These are phyloP conservation scores for Colletotrichum chrysophilum DNA, from an alignment of 2,329 filamentous ascomycete genomes.

Conservation along the genomic window DNA sequence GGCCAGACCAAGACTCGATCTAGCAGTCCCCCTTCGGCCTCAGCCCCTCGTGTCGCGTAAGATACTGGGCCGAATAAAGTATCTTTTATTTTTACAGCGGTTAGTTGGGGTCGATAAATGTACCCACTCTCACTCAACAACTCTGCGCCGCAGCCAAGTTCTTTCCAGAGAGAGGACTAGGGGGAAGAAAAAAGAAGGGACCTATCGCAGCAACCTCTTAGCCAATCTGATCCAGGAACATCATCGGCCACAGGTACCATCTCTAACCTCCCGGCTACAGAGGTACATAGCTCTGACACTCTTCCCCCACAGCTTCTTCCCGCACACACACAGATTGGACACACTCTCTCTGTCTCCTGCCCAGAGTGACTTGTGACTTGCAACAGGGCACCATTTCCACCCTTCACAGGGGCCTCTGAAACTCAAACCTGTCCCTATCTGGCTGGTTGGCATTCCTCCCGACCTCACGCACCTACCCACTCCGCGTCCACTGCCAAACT, in stretches of 20 bases:
- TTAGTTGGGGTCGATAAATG: neutral
- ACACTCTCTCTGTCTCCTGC: neutral
- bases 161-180: neutral
- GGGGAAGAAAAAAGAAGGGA: neutral
- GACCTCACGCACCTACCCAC: neutral
- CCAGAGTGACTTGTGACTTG: neutral
- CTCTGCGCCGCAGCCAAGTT: slow-evolving; percentile 7
- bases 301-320: neutral
- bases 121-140: slow-evolving; percentile 13
- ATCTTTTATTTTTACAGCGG: neutral
- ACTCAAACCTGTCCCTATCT: slow-evolving; percentile 21
- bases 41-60: slow-evolving; percentile 7
- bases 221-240: neutral
- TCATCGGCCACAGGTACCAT: neutral
- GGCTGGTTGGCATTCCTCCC: slow-evolving; percentile 11
- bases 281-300: neutral
- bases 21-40: neutral
- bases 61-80: neutral
- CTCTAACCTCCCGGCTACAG: neutral
- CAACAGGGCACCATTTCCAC: slow-evolving; percentile 5
- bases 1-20: neutral
- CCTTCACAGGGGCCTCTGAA: slow-evolving; percentile 18
- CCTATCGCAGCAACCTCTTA: slow-evolving; percentile 1
- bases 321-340: neutral
- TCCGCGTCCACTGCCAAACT: neutral